These are phyloP conservation scores for Ceratocystis ficicola DNA, from an alignment of 2,329 filamentous ascomycete genomes.

Conservation along the genomic window DNA sequence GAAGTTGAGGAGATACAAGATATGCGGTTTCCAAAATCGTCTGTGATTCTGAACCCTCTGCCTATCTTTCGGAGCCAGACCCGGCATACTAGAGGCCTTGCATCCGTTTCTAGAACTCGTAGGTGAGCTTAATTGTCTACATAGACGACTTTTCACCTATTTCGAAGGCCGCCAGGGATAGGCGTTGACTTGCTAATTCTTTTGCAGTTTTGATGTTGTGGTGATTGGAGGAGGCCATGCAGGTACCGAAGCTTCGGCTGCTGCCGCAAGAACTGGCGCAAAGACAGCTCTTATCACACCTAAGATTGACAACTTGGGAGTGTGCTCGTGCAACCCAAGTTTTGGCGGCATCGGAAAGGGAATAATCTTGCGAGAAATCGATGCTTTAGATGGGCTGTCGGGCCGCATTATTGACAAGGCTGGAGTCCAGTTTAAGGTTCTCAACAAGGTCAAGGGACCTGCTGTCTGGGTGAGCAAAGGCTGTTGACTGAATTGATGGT, in stretches of 20 bases:
- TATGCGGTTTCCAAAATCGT: constrained; percentile 9
- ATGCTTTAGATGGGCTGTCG: constrained; percentile 82
- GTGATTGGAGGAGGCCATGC: constrained; percentile 95
- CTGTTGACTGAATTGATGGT: not conserved
- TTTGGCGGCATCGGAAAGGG: constrained; percentile 98
- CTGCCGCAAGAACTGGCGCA: constrained; percentile 77
- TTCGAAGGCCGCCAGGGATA: not conserved
- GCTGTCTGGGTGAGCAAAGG: constrained; percentile 62
- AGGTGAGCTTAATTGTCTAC: not conserved
- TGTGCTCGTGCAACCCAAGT: constrained; percentile 93
- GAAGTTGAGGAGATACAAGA: not conserved
- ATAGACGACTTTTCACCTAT: not conserved
- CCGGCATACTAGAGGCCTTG: constrained; percentile 11
- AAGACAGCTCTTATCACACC: constrained; percentile 84
- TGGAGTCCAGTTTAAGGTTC: constrained; percentile 80
- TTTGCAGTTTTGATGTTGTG: constrained; percentile 64
- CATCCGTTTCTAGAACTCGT: constrained; percentile 4
- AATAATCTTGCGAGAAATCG: constrained; percentile 87
- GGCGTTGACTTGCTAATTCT: not conserved
- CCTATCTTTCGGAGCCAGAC: not conserved
- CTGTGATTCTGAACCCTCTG: not conserved
- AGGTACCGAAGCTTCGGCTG: constrained; percentile 83
- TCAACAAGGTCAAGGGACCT: constrained; percentile 83
- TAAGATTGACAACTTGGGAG: constrained; percentile 74
- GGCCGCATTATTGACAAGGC: constrained; percentile 86